These are phyloP conservation scores for Pseudonitzschia pungens DNA, from an alignment of 108 stramenopile species.

Conservation along the genomic window DNA sequence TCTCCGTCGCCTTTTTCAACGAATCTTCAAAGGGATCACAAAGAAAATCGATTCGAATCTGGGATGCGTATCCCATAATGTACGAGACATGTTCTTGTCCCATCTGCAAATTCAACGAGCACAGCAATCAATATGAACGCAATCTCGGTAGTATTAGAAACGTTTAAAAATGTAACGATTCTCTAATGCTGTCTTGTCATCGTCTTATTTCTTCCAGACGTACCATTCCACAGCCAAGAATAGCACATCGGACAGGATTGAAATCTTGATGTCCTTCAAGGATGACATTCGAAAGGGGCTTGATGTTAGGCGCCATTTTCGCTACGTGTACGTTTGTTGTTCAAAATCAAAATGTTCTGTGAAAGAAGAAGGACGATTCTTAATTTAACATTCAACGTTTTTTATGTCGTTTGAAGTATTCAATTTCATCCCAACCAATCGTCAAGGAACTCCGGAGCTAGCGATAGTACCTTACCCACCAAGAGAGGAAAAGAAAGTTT, in stretches of 20 bases:
- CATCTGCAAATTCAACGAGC: slow-evolving; percentile 26
- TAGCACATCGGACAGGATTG: slow-evolving; percentile 58
- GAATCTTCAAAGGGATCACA: slow-evolving; percentile 73
- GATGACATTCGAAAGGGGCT: slow-evolving; percentile 3
- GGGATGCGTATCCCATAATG: slow-evolving; percentile 60
- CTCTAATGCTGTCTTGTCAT: neutral
- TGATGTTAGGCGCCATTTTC: slow-evolving; percentile 35
- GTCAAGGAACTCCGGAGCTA: too few species aligned
- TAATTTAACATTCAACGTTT: too few species aligned
- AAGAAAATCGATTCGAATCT: slow-evolving; percentile 63
- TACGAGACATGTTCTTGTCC: slow-evolving; percentile 82
- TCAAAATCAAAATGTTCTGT: too few species aligned
- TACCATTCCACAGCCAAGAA: slow-evolving; percentile 83
- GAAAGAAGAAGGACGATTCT: too few species aligned
- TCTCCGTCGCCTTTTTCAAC: slow-evolving; percentile 32
- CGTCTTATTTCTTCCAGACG: neutral
- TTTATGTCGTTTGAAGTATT: too few species aligned
- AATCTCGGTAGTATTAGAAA: neutral
- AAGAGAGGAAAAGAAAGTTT: too few species aligned
- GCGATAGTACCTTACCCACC: too few species aligned
- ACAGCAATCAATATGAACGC: neutral
- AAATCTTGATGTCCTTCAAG: slow-evolving; percentile 13
- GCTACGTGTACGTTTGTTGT: too few species aligned
- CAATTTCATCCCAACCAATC: too few species aligned
- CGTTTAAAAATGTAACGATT: too few species aligned